A percentile compares a stretch with the other conserved stretches of the same genome.
Conservation (phyloP, 202 grass and related monocot genomes). For the Elaeis oleifera region DNA sequence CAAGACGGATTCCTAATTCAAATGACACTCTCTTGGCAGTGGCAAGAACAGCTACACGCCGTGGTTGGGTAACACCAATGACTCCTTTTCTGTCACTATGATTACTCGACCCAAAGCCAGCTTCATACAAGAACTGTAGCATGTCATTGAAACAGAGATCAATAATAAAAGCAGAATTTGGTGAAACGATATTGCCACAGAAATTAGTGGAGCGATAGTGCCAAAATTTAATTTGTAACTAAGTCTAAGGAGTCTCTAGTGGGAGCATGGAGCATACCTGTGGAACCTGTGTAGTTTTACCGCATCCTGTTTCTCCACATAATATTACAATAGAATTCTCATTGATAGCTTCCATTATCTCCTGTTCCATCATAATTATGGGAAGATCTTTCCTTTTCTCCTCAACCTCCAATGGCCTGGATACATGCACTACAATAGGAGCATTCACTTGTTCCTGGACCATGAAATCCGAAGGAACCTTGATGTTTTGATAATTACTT, state of each 20-base stretch:
- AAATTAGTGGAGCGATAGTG: no score
- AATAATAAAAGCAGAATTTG: slow-evolving; percentile 1
- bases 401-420: slow-evolving; percentile 73
- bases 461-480: slow-evolving; percentile 5
- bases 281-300: slow-evolving; percentile 96
- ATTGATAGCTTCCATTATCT: slow-evolving; percentile 99
- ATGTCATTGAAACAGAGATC: slow-evolving; percentile 11
- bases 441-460: slow-evolving; percentile 31
- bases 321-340: slow-evolving; percentile 85
- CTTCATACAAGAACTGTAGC: slow-evolving; percentile 87
- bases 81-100: slow-evolving; percentile 69
- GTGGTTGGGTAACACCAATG: slow-evolving; percentile 96
- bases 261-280: slow-evolving; percentile 42
- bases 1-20: slow-evolving; percentile 79
- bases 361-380: slow-evolving; percentile 99
- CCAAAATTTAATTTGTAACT: no score
- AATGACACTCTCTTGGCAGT: slow-evolving; percentile 77
- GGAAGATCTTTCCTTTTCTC: slow-evolving; percentile 76
- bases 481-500: slow-evolving; percentile 1
- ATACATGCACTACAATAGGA: slow-evolving; percentile 70
- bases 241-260: slow-evolving; percentile 1
- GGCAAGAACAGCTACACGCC: slow-evolving; percentile 86
- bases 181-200: no score
- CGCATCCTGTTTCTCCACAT: slow-evolving; percentile 93
- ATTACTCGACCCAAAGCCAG: slow-evolving; percentile 78